Base-by-base conservation (phyloP, 2,329 filamentous ascomycete species). In the Fusarium albosuccineum region DNA sequence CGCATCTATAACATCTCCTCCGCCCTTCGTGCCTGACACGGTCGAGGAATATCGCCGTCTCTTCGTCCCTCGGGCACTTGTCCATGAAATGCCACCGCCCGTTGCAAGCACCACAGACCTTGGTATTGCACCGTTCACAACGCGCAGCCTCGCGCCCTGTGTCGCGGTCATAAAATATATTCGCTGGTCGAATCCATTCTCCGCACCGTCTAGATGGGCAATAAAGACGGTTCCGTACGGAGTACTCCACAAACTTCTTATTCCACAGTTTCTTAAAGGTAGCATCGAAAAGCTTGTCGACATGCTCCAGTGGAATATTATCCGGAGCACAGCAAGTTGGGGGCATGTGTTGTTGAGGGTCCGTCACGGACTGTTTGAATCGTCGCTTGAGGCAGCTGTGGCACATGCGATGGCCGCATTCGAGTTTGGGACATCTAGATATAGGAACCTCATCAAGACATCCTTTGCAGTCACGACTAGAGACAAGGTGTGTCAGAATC, bases 391-490 rank as follows among this genome's bases (percentile, higher is more conserved):
- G 82, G 76, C 94, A 97, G 8, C 84, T 77, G 67, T 91, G 85
- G 78, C 94, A 97, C 91, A 95, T 94, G 64, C 89, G 87, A 77
- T 97, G 93, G 3, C 89, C 89, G 75, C 94, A 97, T 68, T 87
- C 86, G 36, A 97, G 86, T 76, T 90, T 92, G 37, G 89, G 89
- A 34, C 90, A 86, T 76, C 88, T 89, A 61, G 83, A 83, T 9
- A 85, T 74, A 1, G 89, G 87, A 3, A 91, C 80, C 64, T 92
- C 89, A 66, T 92, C 90, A 74, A 90, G 81, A 75, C 93, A 97
- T 26, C 87, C 87, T 48, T 93, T 81, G 72, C 93, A 97, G 72
- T 91, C 86, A 44, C 91, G 85, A 60, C 90, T 93, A 70, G 49
- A 16, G 27, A 5, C 26, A 36, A 14, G n/a, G 4, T 16, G 49